Evolutionary conservation across 106 monocot genomes (phyloP).

Genomic region (Allium sativum): DNA sequence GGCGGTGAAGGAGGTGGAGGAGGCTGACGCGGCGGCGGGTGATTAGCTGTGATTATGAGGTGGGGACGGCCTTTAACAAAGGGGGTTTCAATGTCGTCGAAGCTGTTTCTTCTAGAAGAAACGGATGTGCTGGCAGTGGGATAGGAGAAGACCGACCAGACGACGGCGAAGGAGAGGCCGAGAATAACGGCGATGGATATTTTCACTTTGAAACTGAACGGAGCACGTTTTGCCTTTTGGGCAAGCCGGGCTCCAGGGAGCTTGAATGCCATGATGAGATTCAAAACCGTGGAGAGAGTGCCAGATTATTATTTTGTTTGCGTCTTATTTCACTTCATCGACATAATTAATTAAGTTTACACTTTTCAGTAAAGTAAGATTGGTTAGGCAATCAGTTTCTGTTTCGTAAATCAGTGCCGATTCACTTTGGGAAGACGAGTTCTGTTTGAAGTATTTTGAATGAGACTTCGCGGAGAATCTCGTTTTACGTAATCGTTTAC

Average conservation of each 20-base stretch:
- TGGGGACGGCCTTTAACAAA: background rate
- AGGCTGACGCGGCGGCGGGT: slow-evolving; percentile 13
- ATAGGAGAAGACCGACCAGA: slow-evolving; percentile 62
- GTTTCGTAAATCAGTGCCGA: too few species aligned
- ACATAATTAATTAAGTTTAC: too few species aligned
- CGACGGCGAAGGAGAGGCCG: slow-evolving; percentile 57
- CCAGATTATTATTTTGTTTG: too few species aligned
- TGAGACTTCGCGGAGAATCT: too few species aligned
- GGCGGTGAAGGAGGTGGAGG: slow-evolving; percentile 7
- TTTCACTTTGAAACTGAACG: slow-evolving; percentile 52
- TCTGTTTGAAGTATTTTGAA: too few species aligned
- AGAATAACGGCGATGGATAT: slow-evolving; percentile 39
- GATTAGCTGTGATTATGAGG: background rate
- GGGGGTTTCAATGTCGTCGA: slow-evolving; percentile 40
- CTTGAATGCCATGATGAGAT: slow-evolving; percentile 25
- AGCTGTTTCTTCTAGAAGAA: slow-evolving; percentile 35
- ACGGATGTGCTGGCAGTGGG: slow-evolving; percentile 28
- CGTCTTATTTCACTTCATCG: too few species aligned
- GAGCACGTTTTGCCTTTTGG: slow-evolving; percentile 24
- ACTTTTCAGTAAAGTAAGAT: too few species aligned
- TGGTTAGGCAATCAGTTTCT: too few species aligned
- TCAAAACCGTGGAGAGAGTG: too few species aligned
- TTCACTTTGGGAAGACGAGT: too few species aligned
- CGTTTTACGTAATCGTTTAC: too few species aligned
- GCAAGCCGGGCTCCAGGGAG: slow-evolving; percentile 13